Conservation (phyloP, 352 stramenopile species). For the Phytophthora parvispora region DNA sequence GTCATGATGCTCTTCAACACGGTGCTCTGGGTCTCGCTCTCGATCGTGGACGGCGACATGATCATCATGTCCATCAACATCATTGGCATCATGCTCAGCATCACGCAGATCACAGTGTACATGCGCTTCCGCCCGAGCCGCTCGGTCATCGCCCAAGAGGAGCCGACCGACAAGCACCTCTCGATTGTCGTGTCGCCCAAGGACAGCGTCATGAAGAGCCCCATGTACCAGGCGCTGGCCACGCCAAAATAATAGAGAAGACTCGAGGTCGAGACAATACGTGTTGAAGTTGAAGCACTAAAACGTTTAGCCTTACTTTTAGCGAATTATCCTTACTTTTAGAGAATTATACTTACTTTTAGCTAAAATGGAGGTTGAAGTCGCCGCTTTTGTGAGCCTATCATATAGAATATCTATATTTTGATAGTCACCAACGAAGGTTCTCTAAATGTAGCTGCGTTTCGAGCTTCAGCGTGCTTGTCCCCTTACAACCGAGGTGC, state of each 20-base stretch:
- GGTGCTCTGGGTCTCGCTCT: conserved; percentile 18
- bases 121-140: conserved; percentile 11
- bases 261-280: not conserved
- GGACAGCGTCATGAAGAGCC: conserved; percentile 14
- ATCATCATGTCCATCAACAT: conserved; percentile 33
- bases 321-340: too few species aligned
- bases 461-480: not conserved
- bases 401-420: not conserved
- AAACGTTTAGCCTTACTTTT: too few species aligned
- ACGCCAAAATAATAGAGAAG: conserved; percentile 13
- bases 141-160: conserved; percentile 4
- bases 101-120: conserved; percentile 30
- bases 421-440: not conserved
- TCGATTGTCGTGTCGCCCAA: conserved; percentile 22
- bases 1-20: conserved; percentile 28
- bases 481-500: not conserved
- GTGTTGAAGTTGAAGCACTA: too few species aligned
- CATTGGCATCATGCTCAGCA: conserved; percentile 22
- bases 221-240: conserved; percentile 14
- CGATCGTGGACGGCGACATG: conserved; percentile 29
- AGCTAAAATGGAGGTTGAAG: not conserved
- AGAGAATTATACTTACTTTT: too few species aligned
- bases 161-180: conserved; percentile 11
- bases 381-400: not conserved
- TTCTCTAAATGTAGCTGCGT: not conserved